Percentiles rank a stretch among this genome's conserved stretches.
These are phyloP conservation scores for Puccinia novopanici DNA, from an alignment of 1,284 basidiomycete genomes.

Conservation along the genomic window DNA sequence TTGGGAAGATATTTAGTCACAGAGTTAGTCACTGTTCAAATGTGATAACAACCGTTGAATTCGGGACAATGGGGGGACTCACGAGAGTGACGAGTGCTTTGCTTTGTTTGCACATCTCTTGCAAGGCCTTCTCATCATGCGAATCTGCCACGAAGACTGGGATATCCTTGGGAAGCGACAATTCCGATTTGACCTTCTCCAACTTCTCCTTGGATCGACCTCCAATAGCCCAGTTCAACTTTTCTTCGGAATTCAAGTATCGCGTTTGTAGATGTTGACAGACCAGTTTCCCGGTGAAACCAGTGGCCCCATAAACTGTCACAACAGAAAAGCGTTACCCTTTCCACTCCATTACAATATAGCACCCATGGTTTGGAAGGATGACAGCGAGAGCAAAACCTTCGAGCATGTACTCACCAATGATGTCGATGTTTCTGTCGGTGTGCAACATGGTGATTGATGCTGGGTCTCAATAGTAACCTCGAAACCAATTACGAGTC, in stretches of 20 bases:
- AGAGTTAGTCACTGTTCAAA: neutral
- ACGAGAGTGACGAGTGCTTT: slow-evolving; percentile 44
- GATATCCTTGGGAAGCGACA: slow-evolving; percentile 19
- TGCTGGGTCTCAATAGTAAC: neutral
- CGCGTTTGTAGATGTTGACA: slow-evolving; percentile 29
- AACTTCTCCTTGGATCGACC: slow-evolving; percentile 45
- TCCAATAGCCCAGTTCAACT: slow-evolving; percentile 31
- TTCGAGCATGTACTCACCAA: neutral
- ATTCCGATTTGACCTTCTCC: slow-evolving; percentile 38
- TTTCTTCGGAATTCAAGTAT: slow-evolving; percentile 27
- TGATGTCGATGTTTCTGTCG: slow-evolving; percentile 31
- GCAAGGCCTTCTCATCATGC: slow-evolving; percentile 25
- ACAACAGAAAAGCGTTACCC: neutral
- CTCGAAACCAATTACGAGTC: neutral
- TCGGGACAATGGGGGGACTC: neutral
- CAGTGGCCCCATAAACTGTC: slow-evolving; percentile 45
- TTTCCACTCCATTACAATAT: neutral
- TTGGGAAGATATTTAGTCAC: neutral
- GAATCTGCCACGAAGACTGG: slow-evolving; percentile 42
- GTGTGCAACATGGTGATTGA: slow-evolving; percentile 10
- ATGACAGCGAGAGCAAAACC: neutral
- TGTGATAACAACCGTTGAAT: neutral
- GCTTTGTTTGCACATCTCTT: slow-evolving; percentile 37
- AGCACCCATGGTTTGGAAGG: too few relatives aligned
- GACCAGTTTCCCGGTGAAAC: slow-evolving; percentile 46